A percentile compares a stretch with the other conserved stretches of the same genome.
Conservation (phyloP, 2,329 filamentous ascomycete genomes). For the Pseudogymnoascus sp. region DNA sequence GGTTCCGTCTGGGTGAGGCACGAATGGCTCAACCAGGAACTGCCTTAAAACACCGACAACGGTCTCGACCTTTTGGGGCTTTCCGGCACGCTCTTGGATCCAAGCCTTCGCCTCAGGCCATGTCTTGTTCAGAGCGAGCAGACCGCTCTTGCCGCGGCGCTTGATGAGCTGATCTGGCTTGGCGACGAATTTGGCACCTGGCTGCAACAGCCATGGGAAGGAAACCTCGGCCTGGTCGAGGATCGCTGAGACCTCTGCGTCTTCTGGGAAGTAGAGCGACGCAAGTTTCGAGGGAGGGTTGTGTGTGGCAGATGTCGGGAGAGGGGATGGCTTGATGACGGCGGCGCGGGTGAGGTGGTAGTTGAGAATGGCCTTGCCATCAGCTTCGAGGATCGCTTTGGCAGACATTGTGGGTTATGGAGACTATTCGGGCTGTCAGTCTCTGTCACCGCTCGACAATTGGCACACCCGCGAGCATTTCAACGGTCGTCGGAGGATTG, state of each 20-base stretch:
- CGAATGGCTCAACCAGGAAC: slow-evolving; percentile 97
- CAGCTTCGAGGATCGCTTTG: slow-evolving; percentile 96
- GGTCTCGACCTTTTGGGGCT: slow-evolving; percentile 87
- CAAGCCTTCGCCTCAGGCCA: slow-evolving; percentile 92
- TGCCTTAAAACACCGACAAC: slow-evolving; percentile 81
- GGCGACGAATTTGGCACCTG: slow-evolving; percentile 86
- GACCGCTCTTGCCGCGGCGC: slow-evolving; percentile 96
- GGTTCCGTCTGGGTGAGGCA: slow-evolving; percentile 87
- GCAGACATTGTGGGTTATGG: slow-evolving; percentile 62
- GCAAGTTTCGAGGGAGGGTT: slow-evolving; percentile 88
- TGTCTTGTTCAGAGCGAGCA: slow-evolving; percentile 92
- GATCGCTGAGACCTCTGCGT: slow-evolving; percentile 70
- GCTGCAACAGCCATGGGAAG: slow-evolving; percentile 87
- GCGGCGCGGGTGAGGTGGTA: slow-evolving; percentile 98
- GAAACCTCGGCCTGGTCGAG: slow-evolving; percentile 93
- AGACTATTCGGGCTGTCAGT: background rate
- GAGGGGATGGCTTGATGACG: slow-evolving; percentile 95
- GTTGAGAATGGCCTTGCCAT: slow-evolving; percentile 99
- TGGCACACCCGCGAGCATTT: background rate
- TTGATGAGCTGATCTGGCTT: slow-evolving; percentile 99
- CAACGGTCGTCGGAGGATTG: background rate
- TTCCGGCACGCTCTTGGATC: slow-evolving; percentile 87
- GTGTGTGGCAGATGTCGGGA: slow-evolving; percentile 75
- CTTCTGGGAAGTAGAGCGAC: slow-evolving; percentile 86
- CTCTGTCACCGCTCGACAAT: background rate